These are phyloP conservation scores for Diplodia seriata DNA, from an alignment of 2,329 filamentous ascomycete species.

Conservation along the genomic window DNA sequence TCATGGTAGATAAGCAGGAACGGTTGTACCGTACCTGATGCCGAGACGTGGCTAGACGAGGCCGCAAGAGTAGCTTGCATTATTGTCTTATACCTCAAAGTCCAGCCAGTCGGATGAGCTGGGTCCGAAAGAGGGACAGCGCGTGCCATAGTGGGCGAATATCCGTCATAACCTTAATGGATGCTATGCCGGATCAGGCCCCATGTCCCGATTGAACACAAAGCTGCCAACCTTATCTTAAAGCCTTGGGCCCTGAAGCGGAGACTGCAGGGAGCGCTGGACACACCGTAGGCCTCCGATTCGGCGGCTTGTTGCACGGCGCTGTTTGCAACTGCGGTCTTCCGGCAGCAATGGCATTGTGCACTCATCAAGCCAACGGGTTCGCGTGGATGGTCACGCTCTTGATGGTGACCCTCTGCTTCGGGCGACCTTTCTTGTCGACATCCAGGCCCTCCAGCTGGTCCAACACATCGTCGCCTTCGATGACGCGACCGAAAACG, in stretches of 20 bases:
- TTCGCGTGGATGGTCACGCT: constrained; percentile 79
- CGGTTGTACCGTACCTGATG: background rate
- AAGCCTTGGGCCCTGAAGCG: background rate
- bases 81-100: constrained; percentile 1
- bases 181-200: constrained; percentile 2
- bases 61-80: background rate
- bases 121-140: constrained; percentile 11
- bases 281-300: constrained; percentile 9
- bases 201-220: background rate
- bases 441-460: constrained; percentile 75
- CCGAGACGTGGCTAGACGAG: background rate
- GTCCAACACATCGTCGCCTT: constrained; percentile 65
- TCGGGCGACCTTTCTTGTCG: constrained; percentile 79
- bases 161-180: constrained; percentile 17
- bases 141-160: constrained; percentile 3
- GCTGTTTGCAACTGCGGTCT: background rate
- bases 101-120: constrained; percentile 11
- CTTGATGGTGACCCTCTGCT: constrained; percentile 70
- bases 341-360: background rate
- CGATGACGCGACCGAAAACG: constrained; percentile 76
- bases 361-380: constrained; percentile 67
- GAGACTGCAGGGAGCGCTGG: background rate
- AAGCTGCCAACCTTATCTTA: constrained; percentile 15
- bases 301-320: background rate
- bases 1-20: background rate